These are phyloP conservation scores for Termitomyces eurrhizus DNA, from an alignment of 768 basidiomycete species.

Conservation along the genomic window DNA sequence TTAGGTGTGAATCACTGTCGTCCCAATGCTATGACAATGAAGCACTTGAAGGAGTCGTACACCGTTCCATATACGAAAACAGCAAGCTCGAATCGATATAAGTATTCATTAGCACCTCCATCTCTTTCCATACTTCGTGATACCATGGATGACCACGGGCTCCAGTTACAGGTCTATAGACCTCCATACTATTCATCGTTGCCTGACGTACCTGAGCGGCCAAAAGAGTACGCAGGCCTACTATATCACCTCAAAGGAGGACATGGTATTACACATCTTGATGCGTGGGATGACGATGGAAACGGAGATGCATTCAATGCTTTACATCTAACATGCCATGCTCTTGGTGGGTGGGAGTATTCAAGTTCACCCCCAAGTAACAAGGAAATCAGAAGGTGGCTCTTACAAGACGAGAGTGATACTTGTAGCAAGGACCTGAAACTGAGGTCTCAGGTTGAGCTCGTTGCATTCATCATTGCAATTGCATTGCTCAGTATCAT, in stretches of 20 bases:
- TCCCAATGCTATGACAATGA: neutral
- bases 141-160: constrained; percentile 40
- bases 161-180: constrained; percentile 64
- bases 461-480: neutral
- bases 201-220: constrained; percentile 61
- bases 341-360: constrained; percentile 78
- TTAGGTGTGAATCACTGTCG: neutral
- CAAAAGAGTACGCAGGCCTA: constrained; percentile 77
- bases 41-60: constrained; percentile 24
- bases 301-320: neutral
- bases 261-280: constrained; percentile 49
- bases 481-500: neutral
- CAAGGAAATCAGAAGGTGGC: constrained; percentile 51
- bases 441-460: constrained; percentile 43
- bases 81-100: constrained; percentile 35
- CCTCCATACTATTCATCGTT: constrained; percentile 78
- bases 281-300: constrained; percentile 48
- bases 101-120: constrained; percentile 51
- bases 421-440: constrained; percentile 9
- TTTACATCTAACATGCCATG: constrained; percentile 20
- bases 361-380: constrained; percentile 63
- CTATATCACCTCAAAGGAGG: constrained; percentile 69
- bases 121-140: constrained; percentile 40
- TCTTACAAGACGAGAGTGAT: constrained; percentile 31
- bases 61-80: constrained; percentile 23